Percentiles rank a stretch among this genome's conserved stretches.
Evolutionary conservation across 768 basidiomycete species (phyloP).

Genomic region (Tricholoma sp.): DNA sequence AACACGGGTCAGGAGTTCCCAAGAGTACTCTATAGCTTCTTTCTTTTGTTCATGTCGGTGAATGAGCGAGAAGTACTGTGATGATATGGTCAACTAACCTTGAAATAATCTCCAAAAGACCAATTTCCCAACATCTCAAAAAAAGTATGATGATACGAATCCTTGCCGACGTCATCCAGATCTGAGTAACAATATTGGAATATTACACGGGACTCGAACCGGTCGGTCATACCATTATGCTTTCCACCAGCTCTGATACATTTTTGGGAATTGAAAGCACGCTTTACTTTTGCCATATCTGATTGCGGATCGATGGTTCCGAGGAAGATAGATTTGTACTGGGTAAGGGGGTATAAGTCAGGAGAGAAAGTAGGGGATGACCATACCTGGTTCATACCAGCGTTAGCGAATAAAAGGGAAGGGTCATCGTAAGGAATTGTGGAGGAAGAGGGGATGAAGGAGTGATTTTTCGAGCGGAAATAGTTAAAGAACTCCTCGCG

Average conservation of each 20-base stretch:
- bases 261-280: conserved; percentile 96
- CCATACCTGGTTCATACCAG: conserved; percentile 90
- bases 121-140: conserved; percentile 99
- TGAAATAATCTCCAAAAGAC: conserved; percentile 99
- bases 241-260: conserved; percentile 99
- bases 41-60: conserved; percentile 42
- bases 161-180: conserved; percentile 97
- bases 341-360: conserved; percentile 2
- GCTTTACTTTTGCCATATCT: conserved; percentile 82
- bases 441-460: conserved; percentile 84
- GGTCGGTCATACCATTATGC: conserved; percentile 70
- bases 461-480: conserved; percentile 76
- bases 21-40: conserved; percentile 90
- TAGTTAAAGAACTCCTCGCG: conserved; percentile 89
- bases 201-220: neutral
- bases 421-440: conserved; percentile 98
- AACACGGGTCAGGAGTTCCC: conserved; percentile 89
- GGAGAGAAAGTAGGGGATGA: neutral
- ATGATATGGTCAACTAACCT: conserved; percentile 43
- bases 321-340: conserved; percentile 98
- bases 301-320: conserved; percentile 96
- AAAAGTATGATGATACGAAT: conserved; percentile 96
- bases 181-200: conserved; percentile 42
- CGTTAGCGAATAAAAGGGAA: conserved; percentile 95
- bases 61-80: conserved; percentile 8